Evolutionary conservation across 1,284 basidiomycete species (phyloP), one percentile per base, ranked within the genome.

Genomic region (Tremellales sp.): DNA sequence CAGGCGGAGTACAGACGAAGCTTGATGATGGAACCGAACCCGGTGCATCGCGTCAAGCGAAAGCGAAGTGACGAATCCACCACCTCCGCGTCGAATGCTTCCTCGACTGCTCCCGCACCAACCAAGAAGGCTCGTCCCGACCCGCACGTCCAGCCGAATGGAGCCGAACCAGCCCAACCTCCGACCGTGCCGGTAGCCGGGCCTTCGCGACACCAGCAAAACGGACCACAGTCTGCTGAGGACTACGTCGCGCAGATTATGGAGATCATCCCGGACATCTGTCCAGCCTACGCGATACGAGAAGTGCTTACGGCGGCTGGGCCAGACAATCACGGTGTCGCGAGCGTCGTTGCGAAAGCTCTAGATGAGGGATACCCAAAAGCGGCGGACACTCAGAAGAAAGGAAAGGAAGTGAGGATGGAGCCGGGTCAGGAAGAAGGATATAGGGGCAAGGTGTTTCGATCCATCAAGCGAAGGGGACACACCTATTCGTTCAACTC

Each of bases 241-340:
- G n/a, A n/a, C n/a, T n/a, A n/a, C 27, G 48, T 73, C 1, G 58
- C 61, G 7, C 33, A 51, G 5, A 58, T 73, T 2, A 54, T 67
- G 23, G 67, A 69, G 19, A 54, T 73, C 43, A 48, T 73, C 1
- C 71, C 71, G 3, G 67, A 73, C 43, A 49, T 68, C 13, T 60
- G 57, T 47, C 46, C 53, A 4, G 51, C 42, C 12, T 68, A 62
- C 60, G 60, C 57, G 1, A 10, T 61, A 2, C 25, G 33, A 2
- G 26, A 48, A 17, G 37, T 67, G 6, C 37, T 53, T 13, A 26
- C 57, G 24, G 46, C 48, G 7, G 13, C 26, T 2, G 49, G 52
- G 12, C 29, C 8, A 31, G 13, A 24, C n/a, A 23, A 8, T 25
- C 35, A 40, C 6, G 37, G 46, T n/a, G 19, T 40, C 17, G 48